phyloP scores from a whole-genome alignment of 2,329 filamentous ascomycete species.

The Fusarium sp. region DNA sequence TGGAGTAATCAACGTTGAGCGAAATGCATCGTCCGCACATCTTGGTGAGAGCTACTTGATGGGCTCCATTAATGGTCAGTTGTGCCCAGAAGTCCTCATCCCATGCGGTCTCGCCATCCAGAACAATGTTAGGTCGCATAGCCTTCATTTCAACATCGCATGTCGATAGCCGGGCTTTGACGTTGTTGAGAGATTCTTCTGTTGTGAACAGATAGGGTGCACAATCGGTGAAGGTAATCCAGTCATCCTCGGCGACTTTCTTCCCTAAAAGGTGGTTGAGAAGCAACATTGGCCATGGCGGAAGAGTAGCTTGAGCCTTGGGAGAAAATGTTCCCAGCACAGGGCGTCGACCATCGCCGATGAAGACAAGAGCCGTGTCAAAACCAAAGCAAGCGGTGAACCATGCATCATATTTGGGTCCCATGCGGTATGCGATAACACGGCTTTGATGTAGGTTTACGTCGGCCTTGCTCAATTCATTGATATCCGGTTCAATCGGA shows the following conservation, averaged over 20 bases:
- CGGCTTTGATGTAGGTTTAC: slow-evolving; percentile 71
- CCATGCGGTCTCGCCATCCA: slow-evolving; percentile 70
- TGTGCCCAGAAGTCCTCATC: slow-evolving; percentile 81
- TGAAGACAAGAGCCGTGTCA: slow-evolving; percentile 70
- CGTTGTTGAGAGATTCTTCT: slow-evolving; percentile 74
- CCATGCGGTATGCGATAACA: slow-evolving; percentile 73
- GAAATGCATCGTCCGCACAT: slow-evolving; percentile 78
- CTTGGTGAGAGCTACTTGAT: slow-evolving; percentile 69
- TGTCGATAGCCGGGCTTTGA: slow-evolving; percentile 67
- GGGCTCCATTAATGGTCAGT: slow-evolving; percentile 57
- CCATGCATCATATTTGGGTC: slow-evolving; percentile 69
- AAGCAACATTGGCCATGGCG: slow-evolving; percentile 53
- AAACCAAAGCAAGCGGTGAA: slow-evolving; percentile 76
- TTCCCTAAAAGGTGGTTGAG: slow-evolving; percentile 48
- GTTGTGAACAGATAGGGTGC: slow-evolving; percentile 81
- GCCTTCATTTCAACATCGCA: slow-evolving; percentile 71
- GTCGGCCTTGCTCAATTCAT: slow-evolving; percentile 59
- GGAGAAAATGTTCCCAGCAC: slow-evolving; percentile 70
- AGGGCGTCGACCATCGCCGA: slow-evolving; percentile 69
- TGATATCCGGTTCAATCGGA: slow-evolving; percentile 65
- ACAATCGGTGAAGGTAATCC: slow-evolving; percentile 78
- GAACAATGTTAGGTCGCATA: slow-evolving; percentile 79
- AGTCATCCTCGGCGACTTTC: slow-evolving; percentile 51
- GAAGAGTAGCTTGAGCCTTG: slow-evolving; percentile 40
- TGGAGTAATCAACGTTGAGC: slow-evolving; percentile 78